These are phyloP conservation scores for Ogataea paraovalis DNA, from an alignment of 805 yeast species.

Conservation along the genomic window DNA sequence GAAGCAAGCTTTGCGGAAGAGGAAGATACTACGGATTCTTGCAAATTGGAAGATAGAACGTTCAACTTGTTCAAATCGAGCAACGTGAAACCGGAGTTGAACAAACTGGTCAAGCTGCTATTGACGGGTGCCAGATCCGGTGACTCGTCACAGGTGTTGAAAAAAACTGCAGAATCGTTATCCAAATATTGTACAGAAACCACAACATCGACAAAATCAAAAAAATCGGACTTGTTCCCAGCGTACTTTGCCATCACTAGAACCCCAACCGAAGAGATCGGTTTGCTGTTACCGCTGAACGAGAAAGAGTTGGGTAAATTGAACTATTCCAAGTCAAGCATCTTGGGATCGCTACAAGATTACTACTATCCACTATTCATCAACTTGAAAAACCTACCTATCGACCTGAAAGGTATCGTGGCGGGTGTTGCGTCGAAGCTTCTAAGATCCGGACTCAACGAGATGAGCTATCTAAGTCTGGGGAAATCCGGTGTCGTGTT, in stretches of 20 bases:
- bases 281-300: conserved; percentile 43
- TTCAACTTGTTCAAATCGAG: conserved; percentile 35
- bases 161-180: conserved; percentile 39
- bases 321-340: conserved; percentile 37
- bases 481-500: conserved; percentile 57
- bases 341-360: conserved; percentile 57
- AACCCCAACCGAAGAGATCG: conserved; percentile 48
- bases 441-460: conserved; percentile 33
- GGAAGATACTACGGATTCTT: neutral
- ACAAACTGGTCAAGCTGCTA: conserved; percentile 37
- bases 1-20: neutral
- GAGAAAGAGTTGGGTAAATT: conserved; percentile 32
- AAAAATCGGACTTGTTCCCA: conserved; percentile 27
- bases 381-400: conserved; percentile 49
- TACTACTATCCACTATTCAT: conserved; percentile 52
- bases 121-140: conserved; percentile 59
- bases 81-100: conserved; percentile 42
- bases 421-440: conserved; percentile 58
- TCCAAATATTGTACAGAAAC: conserved; percentile 17
- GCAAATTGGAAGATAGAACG: conserved; percentile 31
- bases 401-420: conserved; percentile 62
- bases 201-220: neutral
- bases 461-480: conserved; percentile 58
- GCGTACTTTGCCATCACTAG: conserved; percentile 50
- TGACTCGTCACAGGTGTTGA: conserved; percentile 38